These are phyloP conservation scores for Climacium dendroides DNA, from an alignment of 225 moss, liverwort and hornwort species.

Conservation along the genomic window DNA sequence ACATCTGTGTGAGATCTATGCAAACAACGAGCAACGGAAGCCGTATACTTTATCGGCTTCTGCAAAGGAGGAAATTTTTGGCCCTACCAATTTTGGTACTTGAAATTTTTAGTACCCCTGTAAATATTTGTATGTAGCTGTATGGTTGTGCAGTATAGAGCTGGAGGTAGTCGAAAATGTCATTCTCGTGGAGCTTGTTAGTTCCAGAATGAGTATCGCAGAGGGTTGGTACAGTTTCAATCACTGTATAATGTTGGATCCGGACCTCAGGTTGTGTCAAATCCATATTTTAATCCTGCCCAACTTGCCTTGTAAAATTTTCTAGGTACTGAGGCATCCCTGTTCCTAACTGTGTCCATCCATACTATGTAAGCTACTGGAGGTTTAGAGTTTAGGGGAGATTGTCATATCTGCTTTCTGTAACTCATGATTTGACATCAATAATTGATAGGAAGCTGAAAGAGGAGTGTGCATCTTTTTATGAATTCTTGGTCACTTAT, in stretches of 20 bases:
- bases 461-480: neutral
- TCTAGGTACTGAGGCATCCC: neutral
- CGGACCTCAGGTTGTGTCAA: neutral
- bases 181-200: neutral
- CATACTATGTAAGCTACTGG: neutral
- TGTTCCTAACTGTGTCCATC: neutral
- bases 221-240: neutral
- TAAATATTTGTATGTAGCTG: conserved; percentile 18
- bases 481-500: neutral
- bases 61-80: conserved; percentile 25
- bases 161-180: neutral
- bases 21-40: conserved; percentile 17
- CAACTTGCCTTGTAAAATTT: neutral
- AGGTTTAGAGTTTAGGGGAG: neutral
- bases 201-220: neutral
- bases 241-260: neutral
- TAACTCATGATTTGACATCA: neutral
- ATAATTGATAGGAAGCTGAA: neutral
- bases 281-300: neutral
- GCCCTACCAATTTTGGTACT: neutral
- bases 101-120: neutral
- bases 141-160: neutral
- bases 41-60: conserved; percentile 20
- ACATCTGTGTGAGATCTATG: conserved; percentile 29
- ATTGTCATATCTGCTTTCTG: neutral